Evolutionary conservation across 768 basidiomycete genomes (phyloP).

Genomic region (Rhodosporidiobolus odoratus): DNA sequence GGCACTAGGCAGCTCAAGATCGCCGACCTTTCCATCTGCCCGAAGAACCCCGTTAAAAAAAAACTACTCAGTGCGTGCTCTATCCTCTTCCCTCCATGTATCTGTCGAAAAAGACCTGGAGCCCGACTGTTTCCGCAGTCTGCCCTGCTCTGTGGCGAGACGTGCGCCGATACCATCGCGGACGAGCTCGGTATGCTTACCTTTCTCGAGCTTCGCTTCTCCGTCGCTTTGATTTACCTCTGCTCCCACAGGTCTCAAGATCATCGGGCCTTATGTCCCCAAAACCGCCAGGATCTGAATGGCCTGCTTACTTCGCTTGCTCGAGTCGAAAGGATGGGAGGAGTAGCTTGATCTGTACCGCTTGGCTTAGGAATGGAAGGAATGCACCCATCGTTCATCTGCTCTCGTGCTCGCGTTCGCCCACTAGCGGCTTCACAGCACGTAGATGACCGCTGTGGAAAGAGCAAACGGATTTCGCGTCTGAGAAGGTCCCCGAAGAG

Average conservation of each 20-base stretch:
- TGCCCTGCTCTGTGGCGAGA: conserved; percentile 22
- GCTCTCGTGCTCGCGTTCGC: too few relatives aligned
- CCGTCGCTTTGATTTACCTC: neutral
- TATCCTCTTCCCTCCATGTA: neutral
- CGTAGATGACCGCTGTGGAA: too few relatives aligned
- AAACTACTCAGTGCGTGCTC: neutral
- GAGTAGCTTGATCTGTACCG: neutral
- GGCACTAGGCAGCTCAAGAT: conserved; percentile 25
- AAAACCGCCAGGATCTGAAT: neutral
- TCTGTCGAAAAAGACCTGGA: neutral
- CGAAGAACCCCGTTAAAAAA: conserved; percentile 46
- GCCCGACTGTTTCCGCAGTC: neutral
- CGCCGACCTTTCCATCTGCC: conserved; percentile 48
- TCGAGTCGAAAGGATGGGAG: neutral
- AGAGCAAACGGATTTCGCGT: too few relatives aligned
- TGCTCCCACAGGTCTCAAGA: neutral
- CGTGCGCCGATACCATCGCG: conserved; percentile 7
- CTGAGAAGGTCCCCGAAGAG: too few relatives aligned
- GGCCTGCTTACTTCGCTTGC: neutral
- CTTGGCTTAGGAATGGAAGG: neutral
- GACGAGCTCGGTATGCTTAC: neutral
- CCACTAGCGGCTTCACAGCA: too few relatives aligned
- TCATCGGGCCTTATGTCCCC: neutral
- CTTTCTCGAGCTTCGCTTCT: neutral
- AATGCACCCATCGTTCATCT: too few relatives aligned